phyloP scores from a whole-genome alignment of 1,139 yeast species.

The Yamadazyma oceani region DNA sequence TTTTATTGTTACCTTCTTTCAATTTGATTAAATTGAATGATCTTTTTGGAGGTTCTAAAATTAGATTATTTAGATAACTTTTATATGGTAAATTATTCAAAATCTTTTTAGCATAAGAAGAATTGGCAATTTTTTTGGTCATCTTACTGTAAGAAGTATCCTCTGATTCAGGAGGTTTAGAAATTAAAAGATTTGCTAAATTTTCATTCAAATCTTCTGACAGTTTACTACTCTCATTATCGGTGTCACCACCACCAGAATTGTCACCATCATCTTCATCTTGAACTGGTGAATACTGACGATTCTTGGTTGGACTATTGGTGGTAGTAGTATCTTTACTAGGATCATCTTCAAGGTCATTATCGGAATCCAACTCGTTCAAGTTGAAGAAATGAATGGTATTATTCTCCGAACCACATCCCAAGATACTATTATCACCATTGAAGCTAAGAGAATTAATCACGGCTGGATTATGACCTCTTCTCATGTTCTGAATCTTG shows the following conservation, averaged over 20 bases:
- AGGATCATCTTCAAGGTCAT: constrained; percentile 6
- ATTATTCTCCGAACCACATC: constrained; percentile 66
- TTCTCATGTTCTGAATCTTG: constrained; percentile 54
- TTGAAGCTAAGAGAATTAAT: constrained; percentile 58
- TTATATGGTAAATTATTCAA: constrained; percentile 44
- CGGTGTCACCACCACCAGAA: constrained; percentile 7
- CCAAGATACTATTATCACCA: constrained; percentile 49
- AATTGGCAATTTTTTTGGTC: constrained; percentile 29
- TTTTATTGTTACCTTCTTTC: constrained; percentile 29
- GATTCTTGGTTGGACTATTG: constrained; percentile 5
- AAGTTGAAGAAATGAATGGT: constrained; percentile 67
- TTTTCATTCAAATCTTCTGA: constrained; percentile 46
- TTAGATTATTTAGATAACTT: constrained; percentile 42
- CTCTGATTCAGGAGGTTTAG: constrained; percentile 21
- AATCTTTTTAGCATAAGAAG: constrained; percentile 38
- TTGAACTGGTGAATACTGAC: background rate
- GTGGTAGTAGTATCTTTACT: constrained; percentile 9
- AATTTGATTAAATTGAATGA: constrained; percentile 45
- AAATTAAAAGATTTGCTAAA: constrained; percentile 40
- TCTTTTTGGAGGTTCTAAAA: constrained; percentile 47
- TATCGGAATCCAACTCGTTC: constrained; percentile 17
- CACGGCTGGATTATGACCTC: constrained; percentile 66
- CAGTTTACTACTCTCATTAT: constrained; percentile 18
- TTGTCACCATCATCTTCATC: background rate
- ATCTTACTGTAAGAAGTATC: constrained; percentile 17